phyloP scores from a whole-genome alignment of 1,284 basidiomycete species.

The Rhizoctonia solani region DNA sequence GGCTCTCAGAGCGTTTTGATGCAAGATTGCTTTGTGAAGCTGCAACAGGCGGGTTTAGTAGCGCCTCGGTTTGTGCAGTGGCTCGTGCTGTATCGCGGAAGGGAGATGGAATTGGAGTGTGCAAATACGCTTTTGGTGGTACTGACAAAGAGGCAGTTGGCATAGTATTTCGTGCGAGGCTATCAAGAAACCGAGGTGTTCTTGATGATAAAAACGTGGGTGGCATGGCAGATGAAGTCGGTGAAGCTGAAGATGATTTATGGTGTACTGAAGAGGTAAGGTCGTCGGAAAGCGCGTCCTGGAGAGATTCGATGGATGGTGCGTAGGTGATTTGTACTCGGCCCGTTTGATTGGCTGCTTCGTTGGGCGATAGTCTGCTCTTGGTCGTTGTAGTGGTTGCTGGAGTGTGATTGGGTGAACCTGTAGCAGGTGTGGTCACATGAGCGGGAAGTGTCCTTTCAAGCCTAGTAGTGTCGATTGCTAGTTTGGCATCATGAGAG shows the following conservation, averaged over 20 bases:
- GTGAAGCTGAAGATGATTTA: slow-evolving; percentile 17
- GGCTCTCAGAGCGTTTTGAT: slow-evolving; percentile 27
- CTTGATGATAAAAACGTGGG: slow-evolving; percentile 30
- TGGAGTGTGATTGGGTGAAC: neutral
- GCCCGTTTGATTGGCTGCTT: neutral
- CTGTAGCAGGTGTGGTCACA: slow-evolving; percentile 18
- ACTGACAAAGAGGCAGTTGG: slow-evolving; percentile 62
- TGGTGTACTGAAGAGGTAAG: slow-evolving; percentile 7
- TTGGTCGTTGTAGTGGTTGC: neutral
- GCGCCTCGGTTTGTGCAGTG: slow-evolving; percentile 29
- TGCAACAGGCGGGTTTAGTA: slow-evolving; percentile 26
- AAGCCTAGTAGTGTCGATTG: neutral
- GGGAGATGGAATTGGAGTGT: slow-evolving; percentile 38
- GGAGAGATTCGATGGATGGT: slow-evolving; percentile 31
- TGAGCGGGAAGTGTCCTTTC: slow-evolving; percentile 20
- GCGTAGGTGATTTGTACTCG: slow-evolving; percentile 22
- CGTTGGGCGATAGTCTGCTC: neutral
- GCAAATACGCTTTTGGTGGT: slow-evolving; percentile 21
- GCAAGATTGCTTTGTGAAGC: slow-evolving; percentile 8
- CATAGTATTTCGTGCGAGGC: slow-evolving; percentile 63
- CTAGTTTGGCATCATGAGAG: neutral
- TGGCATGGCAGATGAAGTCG: slow-evolving; percentile 23
- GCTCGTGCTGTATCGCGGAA: slow-evolving; percentile 42
- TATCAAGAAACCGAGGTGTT: slow-evolving; percentile 62
- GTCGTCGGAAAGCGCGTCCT: slow-evolving; percentile 35